Percentiles rank a stretch among this genome's conserved stretches.
Evolutionary conservation across 768 basidiomycete genomes (phyloP).

Genomic region (Macrolepiota dolichaula): DNA sequence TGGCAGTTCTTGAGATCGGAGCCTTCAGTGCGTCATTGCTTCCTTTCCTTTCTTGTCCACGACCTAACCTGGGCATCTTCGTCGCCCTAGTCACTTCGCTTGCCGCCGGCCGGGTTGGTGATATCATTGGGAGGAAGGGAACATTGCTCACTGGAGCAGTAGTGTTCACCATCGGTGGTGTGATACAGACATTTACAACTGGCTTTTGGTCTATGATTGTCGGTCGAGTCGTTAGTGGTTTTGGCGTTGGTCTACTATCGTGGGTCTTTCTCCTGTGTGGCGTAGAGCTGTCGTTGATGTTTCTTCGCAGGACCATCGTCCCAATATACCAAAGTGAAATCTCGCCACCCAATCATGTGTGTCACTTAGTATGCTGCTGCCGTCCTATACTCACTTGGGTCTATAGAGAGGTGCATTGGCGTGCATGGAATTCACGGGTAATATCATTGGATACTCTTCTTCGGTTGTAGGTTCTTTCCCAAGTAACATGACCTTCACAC

Average conservation of each 20-base stretch:
- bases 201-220: slow-evolving; percentile 81
- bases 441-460: slow-evolving; percentile 85
- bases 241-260: slow-evolving; percentile 89
- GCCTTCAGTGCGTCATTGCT: slow-evolving; percentile 64
- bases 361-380: slow-evolving; percentile 18
- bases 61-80: not conserved
- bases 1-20: slow-evolving; percentile 91
- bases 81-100: slow-evolving; percentile 71
- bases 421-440: slow-evolving; percentile 94
- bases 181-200: slow-evolving; percentile 76
- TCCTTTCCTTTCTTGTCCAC: not conserved
- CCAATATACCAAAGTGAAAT: slow-evolving; percentile 96
- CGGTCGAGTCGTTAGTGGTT: slow-evolving; percentile 80
- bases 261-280: slow-evolving; percentile 34
- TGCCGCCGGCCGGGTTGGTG: slow-evolving; percentile 85
- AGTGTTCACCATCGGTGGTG: slow-evolving; percentile 84
- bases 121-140: slow-evolving; percentile 79
- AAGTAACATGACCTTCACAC: not conserved
- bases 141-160: slow-evolving; percentile 82
- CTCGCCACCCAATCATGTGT: slow-evolving; percentile 84
- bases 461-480: slow-evolving; percentile 67
- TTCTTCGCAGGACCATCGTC: slow-evolving; percentile 71
- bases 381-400: not conserved
- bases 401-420: slow-evolving; percentile 82
- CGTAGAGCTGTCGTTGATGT: not conserved